Percentiles rank a stretch among this genome's conserved stretches.
phyloP scores from a whole-genome alignment of 2,329 filamentous ascomycete species.

The Ophiostoma triangulosporum region DNA sequence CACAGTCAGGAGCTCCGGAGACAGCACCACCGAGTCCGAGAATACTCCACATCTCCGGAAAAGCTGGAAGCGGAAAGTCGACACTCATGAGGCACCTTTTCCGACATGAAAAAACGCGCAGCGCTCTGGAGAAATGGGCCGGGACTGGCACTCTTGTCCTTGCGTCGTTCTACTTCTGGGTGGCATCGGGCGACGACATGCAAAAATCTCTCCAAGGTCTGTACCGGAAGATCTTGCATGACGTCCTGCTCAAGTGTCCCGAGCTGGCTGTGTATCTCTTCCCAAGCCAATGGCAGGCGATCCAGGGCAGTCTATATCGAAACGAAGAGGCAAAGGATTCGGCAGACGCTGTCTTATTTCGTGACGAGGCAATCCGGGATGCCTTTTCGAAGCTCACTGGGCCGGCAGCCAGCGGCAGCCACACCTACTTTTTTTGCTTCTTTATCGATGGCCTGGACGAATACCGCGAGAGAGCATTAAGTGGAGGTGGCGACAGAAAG shows the following conservation, averaged over 20 bases:
- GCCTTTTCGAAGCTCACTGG: neutral
- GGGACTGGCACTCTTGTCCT: neutral
- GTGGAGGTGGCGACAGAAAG: neutral
- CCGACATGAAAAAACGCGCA: neutral
- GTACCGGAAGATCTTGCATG: neutral
- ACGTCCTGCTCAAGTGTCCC: neutral
- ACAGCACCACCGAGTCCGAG: neutral
- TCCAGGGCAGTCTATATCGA: neutral
- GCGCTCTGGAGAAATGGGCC: neutral
- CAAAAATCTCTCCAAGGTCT: neutral
- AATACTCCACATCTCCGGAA: neutral
- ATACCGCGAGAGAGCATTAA: neutral
- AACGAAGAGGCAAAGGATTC: neutral
- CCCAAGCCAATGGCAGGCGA: neutral
- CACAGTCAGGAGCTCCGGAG: neutral
- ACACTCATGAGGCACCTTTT: neutral
- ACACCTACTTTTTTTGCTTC: slow-evolving; percentile 7
- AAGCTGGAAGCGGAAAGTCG: neutral
- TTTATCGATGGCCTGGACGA: neutral
- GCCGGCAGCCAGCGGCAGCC: slow-evolving; percentile 3
- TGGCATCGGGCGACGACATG: neutral
- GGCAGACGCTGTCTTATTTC: neutral
- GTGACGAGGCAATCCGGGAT: neutral
- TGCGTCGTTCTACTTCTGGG: neutral
- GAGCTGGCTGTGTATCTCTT: neutral